phyloP scores from a whole-genome alignment of 306 rosid genomes.

The Comarum palustre region DNA sequence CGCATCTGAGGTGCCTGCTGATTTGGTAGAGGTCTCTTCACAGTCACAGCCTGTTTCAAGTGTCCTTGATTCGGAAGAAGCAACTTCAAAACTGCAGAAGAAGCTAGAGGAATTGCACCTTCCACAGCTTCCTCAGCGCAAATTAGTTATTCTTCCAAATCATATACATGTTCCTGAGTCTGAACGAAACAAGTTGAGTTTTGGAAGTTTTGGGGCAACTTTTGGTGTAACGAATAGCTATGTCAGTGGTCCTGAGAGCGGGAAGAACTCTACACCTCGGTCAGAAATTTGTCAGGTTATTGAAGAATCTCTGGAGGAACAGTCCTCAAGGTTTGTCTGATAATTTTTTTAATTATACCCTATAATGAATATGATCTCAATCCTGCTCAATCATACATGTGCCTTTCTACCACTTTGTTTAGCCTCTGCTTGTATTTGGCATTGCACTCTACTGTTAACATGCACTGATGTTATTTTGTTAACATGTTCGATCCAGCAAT shows the following conservation, averaged over 20 bases:
- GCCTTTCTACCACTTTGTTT: background rate
- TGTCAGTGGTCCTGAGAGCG: constrained; percentile 53
- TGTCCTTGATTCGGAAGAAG: constrained; percentile 58
- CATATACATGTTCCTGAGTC: constrained; percentile 94
- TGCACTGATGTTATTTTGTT: constrained; percentile 6
- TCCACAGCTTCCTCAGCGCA: constrained; percentile 71
- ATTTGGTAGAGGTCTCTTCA: constrained; percentile 38
- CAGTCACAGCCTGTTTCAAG: constrained; percentile 45
- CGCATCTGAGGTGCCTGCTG: constrained; percentile 48
- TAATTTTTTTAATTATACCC: constrained; percentile 3
- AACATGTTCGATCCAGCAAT: constrained; percentile 38
- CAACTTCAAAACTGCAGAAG: constrained; percentile 58
- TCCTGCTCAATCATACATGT: background rate
- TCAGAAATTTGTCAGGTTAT: constrained; percentile 66
- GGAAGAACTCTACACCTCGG: constrained; percentile 59
- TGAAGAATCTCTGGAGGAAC: constrained; percentile 68
- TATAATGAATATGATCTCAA: constrained; percentile 2
- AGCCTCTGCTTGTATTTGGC: background rate
- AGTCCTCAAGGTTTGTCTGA: constrained; percentile 60
- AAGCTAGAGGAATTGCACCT: constrained; percentile 69
- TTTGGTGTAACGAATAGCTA: constrained; percentile 53
- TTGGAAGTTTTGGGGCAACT: constrained; percentile 84
- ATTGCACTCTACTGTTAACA: background rate
- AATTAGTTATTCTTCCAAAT: constrained; percentile 84
- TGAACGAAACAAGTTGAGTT: constrained; percentile 80